Evolutionary conservation across 495 filamentous ascomycete species (phyloP).

Genomic region (Zalerion maritima): DNA sequence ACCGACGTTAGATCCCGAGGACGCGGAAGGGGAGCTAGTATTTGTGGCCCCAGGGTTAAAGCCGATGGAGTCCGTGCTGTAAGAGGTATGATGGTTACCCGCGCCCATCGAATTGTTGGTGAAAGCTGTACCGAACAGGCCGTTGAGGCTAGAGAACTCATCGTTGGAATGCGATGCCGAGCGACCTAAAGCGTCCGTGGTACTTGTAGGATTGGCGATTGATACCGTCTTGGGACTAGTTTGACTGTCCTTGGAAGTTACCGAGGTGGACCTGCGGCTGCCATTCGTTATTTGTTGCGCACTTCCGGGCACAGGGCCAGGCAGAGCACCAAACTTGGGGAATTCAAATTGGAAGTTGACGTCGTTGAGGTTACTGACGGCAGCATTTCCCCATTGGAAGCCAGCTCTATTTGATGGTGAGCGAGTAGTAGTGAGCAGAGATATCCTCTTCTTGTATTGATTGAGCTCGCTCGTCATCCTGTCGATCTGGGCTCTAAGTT

Average conservation of each 20-base stretch:
- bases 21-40: constrained; percentile 48
- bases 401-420: constrained; percentile 10
- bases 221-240: too few relatives aligned
- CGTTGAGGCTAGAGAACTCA: constrained; percentile 20
- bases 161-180: constrained; percentile 16
- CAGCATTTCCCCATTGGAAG: constrained; percentile 24
- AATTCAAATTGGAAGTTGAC: constrained; percentile 84
- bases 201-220: constrained; percentile 6
- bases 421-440: constrained; percentile 33
- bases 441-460: constrained; percentile 79
- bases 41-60: constrained; percentile 22
- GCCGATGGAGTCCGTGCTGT: constrained; percentile 44
- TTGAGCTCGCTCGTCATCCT: constrained; percentile 71
- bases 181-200: constrained; percentile 4
- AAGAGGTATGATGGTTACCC: constrained; percentile 29
- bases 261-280: constrained; percentile 15
- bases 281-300: constrained; percentile 26
- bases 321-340: constrained; percentile 71
- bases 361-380: constrained; percentile 53
- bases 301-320: constrained; percentile 47
- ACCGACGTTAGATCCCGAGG: constrained; percentile 40
- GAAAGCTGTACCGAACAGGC: constrained; percentile 17
- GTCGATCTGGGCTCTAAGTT: constrained; percentile 74
- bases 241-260: constrained; percentile 17
- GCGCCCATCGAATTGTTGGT: constrained; percentile 21